Evolutionary conservation across 345 rosid species (phyloP).

Genomic region (Euclidium syriacum): DNA sequence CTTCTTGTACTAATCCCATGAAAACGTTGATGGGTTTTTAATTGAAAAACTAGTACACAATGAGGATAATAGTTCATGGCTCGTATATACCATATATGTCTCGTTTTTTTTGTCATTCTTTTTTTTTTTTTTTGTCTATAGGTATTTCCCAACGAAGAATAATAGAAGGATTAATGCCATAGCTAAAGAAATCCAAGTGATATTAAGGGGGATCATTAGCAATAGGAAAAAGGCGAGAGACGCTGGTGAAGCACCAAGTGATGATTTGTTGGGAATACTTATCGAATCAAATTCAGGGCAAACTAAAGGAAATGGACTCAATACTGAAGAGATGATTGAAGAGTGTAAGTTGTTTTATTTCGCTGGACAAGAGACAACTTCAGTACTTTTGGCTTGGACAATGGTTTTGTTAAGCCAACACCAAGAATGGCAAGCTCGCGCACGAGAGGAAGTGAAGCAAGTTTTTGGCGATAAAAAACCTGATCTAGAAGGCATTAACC

Average conservation of each 20-base stretch:
- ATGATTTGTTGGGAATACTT: constrained; percentile 42
- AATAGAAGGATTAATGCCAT: constrained; percentile 37
- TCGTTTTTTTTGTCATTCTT: neutral
- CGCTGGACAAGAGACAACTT: constrained; percentile 61
- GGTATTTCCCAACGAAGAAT: constrained; percentile 45
- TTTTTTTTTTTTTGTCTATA: neutral
- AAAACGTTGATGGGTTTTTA: neutral
- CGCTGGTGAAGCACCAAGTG: constrained; percentile 24
- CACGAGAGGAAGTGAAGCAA: constrained; percentile 52
- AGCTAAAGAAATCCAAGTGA: constrained; percentile 28
- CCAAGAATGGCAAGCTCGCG: constrained; percentile 55
- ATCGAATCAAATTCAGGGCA: constrained; percentile 42
- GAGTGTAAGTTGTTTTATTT: constrained; percentile 66
- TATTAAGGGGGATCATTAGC: constrained; percentile 32
- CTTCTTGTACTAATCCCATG: neutral
- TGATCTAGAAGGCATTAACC: constrained; percentile 26
- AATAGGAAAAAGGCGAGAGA: constrained; percentile 35
- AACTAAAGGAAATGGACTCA: constrained; percentile 31
- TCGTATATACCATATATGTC: neutral
- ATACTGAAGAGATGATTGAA: constrained; percentile 45
- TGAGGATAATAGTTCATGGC: neutral
- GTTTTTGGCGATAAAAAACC: constrained; percentile 40
- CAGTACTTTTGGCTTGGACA: constrained; percentile 52
- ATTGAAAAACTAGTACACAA: neutral
- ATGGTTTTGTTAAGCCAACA: constrained; percentile 43